Evolutionary conservation across 345 rosid genomes (phyloP).

Genomic region (Gossypium anomalum): DNA sequence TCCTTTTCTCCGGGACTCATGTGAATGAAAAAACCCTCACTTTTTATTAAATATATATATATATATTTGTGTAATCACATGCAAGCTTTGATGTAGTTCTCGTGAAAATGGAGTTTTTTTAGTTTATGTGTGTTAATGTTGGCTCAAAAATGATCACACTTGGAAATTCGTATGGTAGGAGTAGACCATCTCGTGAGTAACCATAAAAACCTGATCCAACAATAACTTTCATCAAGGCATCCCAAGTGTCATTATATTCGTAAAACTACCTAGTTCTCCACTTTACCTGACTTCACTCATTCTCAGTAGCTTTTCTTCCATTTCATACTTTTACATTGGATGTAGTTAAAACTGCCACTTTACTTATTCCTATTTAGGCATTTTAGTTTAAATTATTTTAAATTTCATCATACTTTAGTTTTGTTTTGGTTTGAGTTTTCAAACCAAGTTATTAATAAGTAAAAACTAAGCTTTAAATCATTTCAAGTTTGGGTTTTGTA

Average conservation of each 20-base stretch:
- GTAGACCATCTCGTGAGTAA: conserved; percentile 22
- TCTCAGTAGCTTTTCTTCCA: no score
- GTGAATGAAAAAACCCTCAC: conserved; percentile 16
- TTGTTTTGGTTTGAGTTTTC: no score
- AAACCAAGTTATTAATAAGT: no score
- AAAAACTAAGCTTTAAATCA: no score
- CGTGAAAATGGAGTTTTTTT: conserved; percentile 20
- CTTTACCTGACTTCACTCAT: not conserved
- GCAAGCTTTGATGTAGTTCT: conserved; percentile 13
- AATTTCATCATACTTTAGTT: no score
- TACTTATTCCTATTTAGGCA: no score
- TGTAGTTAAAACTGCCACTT: no score
- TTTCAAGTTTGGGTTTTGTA: no score
- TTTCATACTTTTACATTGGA: no score
- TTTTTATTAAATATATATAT: no score
- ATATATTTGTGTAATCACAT: conserved; percentile 1
- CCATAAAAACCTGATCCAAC: not conserved
- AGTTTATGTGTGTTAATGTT: conserved; percentile 2
- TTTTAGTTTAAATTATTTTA: no score
- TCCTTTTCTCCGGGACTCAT: conserved; percentile 15
- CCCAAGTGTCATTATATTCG: not conserved
- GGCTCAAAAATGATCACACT: not conserved
- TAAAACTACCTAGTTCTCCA: not conserved
- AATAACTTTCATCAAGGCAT: not conserved
- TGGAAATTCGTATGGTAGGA: conserved; percentile 18